Evolutionary conservation across 2,329 filamentous ascomycete genomes (phyloP), one percentile per base, ranked within the genome.

Genomic region (Bretziella fagacearum): DNA sequence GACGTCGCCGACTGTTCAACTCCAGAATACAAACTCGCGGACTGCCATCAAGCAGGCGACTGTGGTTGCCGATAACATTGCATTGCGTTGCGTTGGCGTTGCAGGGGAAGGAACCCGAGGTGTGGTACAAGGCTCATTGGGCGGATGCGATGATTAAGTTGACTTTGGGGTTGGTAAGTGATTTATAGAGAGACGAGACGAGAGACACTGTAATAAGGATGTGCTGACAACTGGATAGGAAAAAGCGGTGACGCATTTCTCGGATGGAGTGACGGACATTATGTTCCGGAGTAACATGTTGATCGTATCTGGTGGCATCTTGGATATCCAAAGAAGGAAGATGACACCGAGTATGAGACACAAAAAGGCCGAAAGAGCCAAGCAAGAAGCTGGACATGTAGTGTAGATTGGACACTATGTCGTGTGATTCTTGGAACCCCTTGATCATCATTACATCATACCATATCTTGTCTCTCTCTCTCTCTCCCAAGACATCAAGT

Each of bases 1-100:
- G 77, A 81, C 52, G 72, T 82, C 3, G 69, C 74, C 3, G 70
- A 72, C 22, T 51, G 58, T 8, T 63, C 65, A n/a, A 1, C 62
- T 62, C 0, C 58, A 62, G 29, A 69, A 67, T 36, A 69, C 69
- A 4, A 77, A 77, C 55, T 72, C 69, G 0, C 64, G 74, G 7
- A 67, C 73, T 0, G 73, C 71, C 0, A 62, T 63, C 37, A 61
- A 64, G 8, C 77, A 81, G 54, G 71, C 69, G 2, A 60, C 63
- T 25, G 54, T 72, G 3, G 73, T 68, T 0, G 66, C 66, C 1
- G 64, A 68, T 32, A 81, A 80, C 52, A 64, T 80, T 15, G 54
- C 74, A 2, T 59, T 64, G 1, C 52, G 64, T 80, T 15, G 54
- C 74, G 2, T 59, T 64, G 1, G 58, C 63, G 0, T 65, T 70